These are phyloP conservation scores for Pholiota adiposa DNA, from an alignment of 1,284 basidiomycete genomes.

Conservation along the genomic window DNA sequence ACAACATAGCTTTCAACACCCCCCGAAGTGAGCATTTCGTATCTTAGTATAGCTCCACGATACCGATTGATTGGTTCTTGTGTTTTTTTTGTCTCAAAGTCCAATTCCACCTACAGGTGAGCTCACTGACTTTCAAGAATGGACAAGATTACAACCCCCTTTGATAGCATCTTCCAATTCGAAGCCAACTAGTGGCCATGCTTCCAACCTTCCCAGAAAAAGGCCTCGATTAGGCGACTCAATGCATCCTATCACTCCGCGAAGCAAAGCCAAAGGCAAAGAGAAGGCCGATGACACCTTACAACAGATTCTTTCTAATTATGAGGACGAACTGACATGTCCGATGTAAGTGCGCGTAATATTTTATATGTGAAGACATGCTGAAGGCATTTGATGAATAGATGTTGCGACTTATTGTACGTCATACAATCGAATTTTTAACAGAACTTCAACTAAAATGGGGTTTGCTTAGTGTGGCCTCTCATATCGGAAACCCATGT, in stretches of 20 bases:
- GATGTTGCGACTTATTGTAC: slow-evolving; percentile 61
- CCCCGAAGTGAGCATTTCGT: slow-evolving; percentile 6
- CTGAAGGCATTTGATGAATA: slow-evolving; percentile 22
- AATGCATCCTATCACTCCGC: slow-evolving; percentile 18
- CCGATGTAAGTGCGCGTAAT: slow-evolving; percentile 50
- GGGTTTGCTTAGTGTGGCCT: slow-evolving; percentile 42
- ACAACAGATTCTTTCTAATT: slow-evolving; percentile 35
- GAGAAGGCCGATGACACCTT: slow-evolving; percentile 28
- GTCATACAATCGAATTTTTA: slow-evolving; percentile 22
- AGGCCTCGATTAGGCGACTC: slow-evolving; percentile 17
- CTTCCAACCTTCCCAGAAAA: slow-evolving; percentile 19
- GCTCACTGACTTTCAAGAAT: neutral
- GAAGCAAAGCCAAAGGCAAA: slow-evolving; percentile 40
- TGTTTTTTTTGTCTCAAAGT: slow-evolving; percentile 2
- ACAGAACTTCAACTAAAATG: neutral
- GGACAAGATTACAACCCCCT: neutral
- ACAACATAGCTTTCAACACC: slow-evolving; percentile 11
- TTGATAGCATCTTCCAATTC: slow-evolving; percentile 7
- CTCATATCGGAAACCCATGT: slow-evolving; percentile 60
- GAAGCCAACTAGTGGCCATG: slow-evolving; percentile 1
- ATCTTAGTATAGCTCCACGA: neutral
- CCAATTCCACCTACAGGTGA: neutral
- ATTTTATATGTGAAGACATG: neutral
- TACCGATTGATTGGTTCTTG: neutral
- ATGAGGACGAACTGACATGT: slow-evolving; percentile 58